Evolutionary conservation across 257 asterid genomes (phyloP).

Genomic region (Marsdenia floribunda): DNA sequence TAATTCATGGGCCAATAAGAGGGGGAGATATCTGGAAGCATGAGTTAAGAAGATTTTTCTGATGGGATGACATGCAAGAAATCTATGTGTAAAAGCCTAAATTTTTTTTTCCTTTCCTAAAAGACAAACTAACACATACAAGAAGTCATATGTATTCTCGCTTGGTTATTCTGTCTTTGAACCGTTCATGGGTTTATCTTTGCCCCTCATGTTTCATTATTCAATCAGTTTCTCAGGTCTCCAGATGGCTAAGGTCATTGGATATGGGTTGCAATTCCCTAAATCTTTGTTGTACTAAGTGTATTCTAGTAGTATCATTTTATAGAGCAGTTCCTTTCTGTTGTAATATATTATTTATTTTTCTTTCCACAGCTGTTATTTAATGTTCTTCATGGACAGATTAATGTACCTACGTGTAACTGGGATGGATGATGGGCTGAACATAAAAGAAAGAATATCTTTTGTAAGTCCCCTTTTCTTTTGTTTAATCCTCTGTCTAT

Average conservation of each 20-base stretch:
- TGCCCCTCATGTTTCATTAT: background rate
- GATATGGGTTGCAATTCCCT: background rate
- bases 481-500: background rate
- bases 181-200: background rate
- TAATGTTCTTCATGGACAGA: constrained; percentile 31
- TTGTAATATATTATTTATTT: background rate
- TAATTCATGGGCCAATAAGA: background rate
- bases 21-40: background rate
- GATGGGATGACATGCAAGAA: background rate
- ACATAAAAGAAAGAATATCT: constrained; percentile 71
- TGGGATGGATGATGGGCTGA: constrained; percentile 91
- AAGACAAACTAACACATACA: background rate
- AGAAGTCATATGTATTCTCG: background rate
- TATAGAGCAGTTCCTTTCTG: constrained; percentile 3
- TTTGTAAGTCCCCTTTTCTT: constrained; percentile 51
- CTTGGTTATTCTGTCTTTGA: background rate
- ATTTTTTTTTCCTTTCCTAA: background rate
- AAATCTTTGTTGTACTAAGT: background rate
- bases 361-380: background rate
- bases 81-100: background rate
- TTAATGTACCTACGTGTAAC: constrained; percentile 78
- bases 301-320: constrained; percentile 6
- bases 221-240: background rate
- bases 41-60: background rate
- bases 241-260: background rate